Conservation (phyloP, 371 early-diverging fungal genomes). For the Polyrhizophydium stewartii region DNA sequence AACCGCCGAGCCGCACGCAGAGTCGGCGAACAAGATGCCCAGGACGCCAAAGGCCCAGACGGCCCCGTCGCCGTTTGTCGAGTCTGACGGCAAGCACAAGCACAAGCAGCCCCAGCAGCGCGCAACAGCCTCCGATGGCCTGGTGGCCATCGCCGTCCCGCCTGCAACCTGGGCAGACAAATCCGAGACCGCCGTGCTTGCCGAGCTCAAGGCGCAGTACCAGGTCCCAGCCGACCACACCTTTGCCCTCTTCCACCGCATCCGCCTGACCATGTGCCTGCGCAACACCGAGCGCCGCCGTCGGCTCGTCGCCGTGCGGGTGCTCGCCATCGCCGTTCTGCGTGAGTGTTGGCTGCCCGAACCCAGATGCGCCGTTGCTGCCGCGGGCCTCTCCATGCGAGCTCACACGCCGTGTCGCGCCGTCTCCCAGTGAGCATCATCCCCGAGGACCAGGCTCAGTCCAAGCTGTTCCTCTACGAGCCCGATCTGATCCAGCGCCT, state of each 20-base stretch:
- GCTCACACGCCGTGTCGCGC: not conserved
- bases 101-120: not conserved
- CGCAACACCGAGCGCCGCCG: conserved; percentile 42
- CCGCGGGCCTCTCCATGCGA: too few relatives aligned
- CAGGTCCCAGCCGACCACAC: conserved; percentile 71
- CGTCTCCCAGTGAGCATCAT: not conserved
- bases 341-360: conserved; percentile 19
- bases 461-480: conserved; percentile 76
- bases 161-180: conserved; percentile 21
- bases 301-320: conserved; percentile 64
- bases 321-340: conserved; percentile 65
- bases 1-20: not conserved
- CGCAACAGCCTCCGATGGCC: conserved; percentile 28
- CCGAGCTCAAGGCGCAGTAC: conserved; percentile 52
- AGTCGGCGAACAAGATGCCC: not conserved
- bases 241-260: conserved; percentile 72
- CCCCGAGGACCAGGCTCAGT: conserved; percentile 37
- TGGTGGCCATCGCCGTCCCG: conserved; percentile 38
- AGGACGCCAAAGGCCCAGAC: not conserved
- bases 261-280: conserved; percentile 67
- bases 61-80: not conserved
- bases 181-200: conserved; percentile 32
- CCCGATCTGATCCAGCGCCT: conserved; percentile 75
- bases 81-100: not conserved
- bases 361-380: too few relatives aligned